Evolutionary conservation across 2,329 filamentous ascomycete species (phyloP).

Genomic region (Stagonosporopsis tanaceti): DNA sequence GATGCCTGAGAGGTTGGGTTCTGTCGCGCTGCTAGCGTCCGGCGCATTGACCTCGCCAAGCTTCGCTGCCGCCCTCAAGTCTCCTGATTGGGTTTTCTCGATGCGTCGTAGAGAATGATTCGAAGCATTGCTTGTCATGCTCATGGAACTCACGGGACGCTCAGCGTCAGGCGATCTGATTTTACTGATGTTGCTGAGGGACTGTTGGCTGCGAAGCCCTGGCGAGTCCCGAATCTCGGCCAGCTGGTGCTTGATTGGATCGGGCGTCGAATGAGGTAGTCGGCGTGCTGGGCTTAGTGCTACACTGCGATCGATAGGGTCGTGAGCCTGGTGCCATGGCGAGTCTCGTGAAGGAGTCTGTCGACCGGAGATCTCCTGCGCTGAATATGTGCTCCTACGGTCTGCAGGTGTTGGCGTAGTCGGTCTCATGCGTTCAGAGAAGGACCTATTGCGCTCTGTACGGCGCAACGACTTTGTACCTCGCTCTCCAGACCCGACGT

Average conservation of each 20-base stretch:
- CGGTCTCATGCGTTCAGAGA: slow-evolving; percentile 47
- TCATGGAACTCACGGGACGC: slow-evolving; percentile 67
- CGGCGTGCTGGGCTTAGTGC: slow-evolving; percentile 46
- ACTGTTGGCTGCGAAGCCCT: slow-evolving; percentile 56
- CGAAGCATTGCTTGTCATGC: slow-evolving; percentile 60
- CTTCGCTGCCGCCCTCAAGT: slow-evolving; percentile 75
- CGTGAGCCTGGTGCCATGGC: slow-evolving; percentile 56
- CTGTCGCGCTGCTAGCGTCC: slow-evolving; percentile 41
- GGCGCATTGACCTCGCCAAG: slow-evolving; percentile 58
- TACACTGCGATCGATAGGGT: slow-evolving; percentile 54
- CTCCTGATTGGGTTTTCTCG: slow-evolving; percentile 74
- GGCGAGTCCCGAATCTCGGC: slow-evolving; percentile 45
- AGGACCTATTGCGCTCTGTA: slow-evolving; percentile 39
- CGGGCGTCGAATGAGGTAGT: slow-evolving; percentile 48
- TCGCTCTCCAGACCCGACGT: slow-evolving; percentile 54
- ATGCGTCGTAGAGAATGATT: slow-evolving; percentile 77
- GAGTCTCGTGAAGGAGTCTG: slow-evolving; percentile 32
- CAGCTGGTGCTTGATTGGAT: slow-evolving; percentile 47
- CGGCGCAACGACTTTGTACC: slow-evolving; percentile 52
- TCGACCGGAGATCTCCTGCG: slow-evolving; percentile 35
- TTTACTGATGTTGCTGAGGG: slow-evolving; percentile 51
- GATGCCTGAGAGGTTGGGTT: slow-evolving; percentile 43
- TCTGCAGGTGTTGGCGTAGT: slow-evolving; percentile 41
- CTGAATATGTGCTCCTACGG: slow-evolving; percentile 34
- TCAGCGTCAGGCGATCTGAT: slow-evolving; percentile 55